Evolutionary conservation across 192 early-diverging fungal species (phyloP).

Genomic region (Podila minutissima): DNA sequence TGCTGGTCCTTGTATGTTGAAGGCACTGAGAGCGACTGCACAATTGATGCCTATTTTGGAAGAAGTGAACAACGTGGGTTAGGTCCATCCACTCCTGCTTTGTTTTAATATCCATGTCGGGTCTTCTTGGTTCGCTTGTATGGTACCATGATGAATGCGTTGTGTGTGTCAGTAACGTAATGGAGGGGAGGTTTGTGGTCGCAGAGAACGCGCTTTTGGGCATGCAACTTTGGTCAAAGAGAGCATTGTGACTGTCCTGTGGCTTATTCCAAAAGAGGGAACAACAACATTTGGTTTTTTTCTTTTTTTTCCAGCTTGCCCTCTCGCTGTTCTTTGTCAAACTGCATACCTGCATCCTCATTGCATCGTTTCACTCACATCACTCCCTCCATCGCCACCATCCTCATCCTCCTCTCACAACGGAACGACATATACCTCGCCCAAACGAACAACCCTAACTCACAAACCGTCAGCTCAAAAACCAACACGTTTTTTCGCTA

Average conservation of each 20-base stretch:
- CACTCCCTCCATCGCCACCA: slow-evolving; percentile 6
- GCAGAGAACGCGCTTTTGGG: background rate
- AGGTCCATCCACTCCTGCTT: too few species aligned
- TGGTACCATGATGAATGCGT: background rate
- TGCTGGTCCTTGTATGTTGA: slow-evolving; percentile 88
- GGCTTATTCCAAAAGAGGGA: slow-evolving; percentile 9
- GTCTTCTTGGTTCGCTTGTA: background rate
- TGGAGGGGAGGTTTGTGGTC: background rate
- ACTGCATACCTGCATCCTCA: background rate
- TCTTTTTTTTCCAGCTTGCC: slow-evolving; percentile 25
- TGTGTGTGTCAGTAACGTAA: background rate
- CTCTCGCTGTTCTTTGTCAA: background rate
- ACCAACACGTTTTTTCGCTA: slow-evolving; percentile 7
- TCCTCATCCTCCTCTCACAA: background rate
- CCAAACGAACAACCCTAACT: background rate
- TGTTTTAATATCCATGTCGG: too few species aligned
- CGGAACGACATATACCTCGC: background rate
- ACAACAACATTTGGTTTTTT: slow-evolving; percentile 7
- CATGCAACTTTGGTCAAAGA: background rate
- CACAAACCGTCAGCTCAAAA: background rate
- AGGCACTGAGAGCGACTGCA: slow-evolving; percentile 65
- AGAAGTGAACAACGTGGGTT: background rate
- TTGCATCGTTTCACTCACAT: slow-evolving; percentile 3
- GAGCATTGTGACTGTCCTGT: slow-evolving; percentile 19
- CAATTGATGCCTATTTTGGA: slow-evolving; percentile 41